phyloP scores from a whole-genome alignment of 2,329 filamentous ascomycete genomes.

The Tolypocladium amazonense region DNA sequence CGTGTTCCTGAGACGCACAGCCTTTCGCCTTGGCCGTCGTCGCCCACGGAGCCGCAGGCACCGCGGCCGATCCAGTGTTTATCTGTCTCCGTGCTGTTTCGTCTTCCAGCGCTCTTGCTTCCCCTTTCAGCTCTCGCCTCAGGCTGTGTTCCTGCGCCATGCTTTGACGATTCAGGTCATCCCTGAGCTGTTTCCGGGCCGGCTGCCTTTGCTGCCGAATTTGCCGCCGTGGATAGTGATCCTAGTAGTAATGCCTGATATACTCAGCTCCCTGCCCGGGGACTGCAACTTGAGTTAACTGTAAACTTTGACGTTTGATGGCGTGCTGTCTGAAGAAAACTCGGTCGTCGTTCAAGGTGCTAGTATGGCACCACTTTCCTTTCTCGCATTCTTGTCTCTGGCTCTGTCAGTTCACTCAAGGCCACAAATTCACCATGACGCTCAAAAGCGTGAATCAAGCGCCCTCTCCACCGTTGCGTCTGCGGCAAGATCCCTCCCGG shows the following conservation, averaged over 20 bases:
- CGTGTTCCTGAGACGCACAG: neutral
- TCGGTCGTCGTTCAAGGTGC: neutral
- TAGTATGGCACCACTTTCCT: slow-evolving; percentile 3
- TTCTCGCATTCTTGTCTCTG: slow-evolving; percentile 4
- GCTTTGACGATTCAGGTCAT: neutral
- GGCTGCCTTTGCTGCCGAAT: neutral
- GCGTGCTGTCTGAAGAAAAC: neutral
- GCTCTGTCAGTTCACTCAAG: slow-evolving; percentile 3
- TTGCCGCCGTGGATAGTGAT: neutral
- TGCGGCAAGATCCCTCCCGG: neutral
- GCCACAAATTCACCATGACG: slow-evolving; percentile 5
- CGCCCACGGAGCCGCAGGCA: neutral
- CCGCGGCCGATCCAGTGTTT: neutral
- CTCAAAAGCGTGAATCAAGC: slow-evolving; percentile 1
- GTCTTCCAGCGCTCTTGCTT: neutral
- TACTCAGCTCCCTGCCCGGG: neutral
- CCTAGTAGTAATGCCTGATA: neutral
- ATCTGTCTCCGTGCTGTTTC: neutral
- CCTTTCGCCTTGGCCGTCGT: neutral
- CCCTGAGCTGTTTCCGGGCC: neutral
- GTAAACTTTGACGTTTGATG: neutral
- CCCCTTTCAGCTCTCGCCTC: neutral
- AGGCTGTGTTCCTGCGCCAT: neutral
- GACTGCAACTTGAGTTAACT: neutral
- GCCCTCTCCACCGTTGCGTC: neutral